Conservation (phyloP, 2,329 filamentous ascomycete species). For the Ascochyta rabiei region DNA sequence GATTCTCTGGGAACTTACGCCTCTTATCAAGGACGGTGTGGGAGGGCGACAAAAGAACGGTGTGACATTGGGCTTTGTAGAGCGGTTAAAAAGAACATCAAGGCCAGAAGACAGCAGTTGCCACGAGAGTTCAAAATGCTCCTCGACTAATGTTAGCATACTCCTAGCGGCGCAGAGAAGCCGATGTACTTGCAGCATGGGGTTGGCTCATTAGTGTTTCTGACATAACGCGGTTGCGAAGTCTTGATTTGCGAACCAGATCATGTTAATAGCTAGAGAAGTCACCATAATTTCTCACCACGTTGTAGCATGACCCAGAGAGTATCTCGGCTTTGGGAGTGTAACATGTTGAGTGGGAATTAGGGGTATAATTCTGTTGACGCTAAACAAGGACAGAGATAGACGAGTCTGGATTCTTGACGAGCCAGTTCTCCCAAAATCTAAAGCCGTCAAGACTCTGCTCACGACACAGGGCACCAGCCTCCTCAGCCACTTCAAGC, state of each 20-base stretch:
- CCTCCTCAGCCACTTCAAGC: constrained; percentile 95
- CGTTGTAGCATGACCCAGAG: too few species aligned
- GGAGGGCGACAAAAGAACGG: neutral
- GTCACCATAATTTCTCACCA: too few species aligned
- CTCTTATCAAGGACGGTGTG: neutral
- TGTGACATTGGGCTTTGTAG: too few species aligned
- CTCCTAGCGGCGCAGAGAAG: too few species aligned
- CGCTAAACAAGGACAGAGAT: neutral
- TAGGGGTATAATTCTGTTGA: neutral
- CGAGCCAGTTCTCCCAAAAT: constrained; percentile 82
- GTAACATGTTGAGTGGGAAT: neutral
- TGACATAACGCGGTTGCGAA: too few species aligned
- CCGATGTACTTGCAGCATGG: too few species aligned
- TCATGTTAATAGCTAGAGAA: too few species aligned
- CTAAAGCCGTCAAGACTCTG: constrained; percentile 88
- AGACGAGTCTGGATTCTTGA: constrained; percentile 19
- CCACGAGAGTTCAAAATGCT: neutral
- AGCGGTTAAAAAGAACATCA: too few species aligned
- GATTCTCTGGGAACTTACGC: neutral
- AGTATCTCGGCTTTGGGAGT: too few species aligned
- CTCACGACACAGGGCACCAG: constrained; percentile 84
- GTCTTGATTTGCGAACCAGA: too few species aligned
- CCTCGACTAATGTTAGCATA: too few species aligned
- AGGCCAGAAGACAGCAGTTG: neutral
- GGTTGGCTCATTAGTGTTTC: too few species aligned